Base-by-base conservation (phyloP, 2,329 filamentous ascomycete species). In the Sporothrix variecibatus region DNA sequence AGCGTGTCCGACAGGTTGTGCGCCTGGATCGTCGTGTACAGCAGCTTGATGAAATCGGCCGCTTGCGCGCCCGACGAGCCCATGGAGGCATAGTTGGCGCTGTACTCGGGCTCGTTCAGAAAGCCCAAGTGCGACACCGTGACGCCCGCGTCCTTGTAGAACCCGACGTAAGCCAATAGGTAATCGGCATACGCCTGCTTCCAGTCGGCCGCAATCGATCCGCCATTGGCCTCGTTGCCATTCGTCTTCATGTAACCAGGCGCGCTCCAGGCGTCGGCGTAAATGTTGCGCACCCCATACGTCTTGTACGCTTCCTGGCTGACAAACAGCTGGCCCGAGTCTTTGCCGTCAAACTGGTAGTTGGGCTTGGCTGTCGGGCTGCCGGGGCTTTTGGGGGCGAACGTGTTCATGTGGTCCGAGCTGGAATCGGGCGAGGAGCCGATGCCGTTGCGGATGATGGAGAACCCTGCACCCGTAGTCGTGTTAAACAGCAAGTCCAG, bases 11-110 rank as follows among this genome's bases (percentile, higher is more conserved):
- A 73, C 49, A 80, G 75, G 58, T 77, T 78, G 7, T 75, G 74
- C 23, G 77, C 72, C 46, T 76, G 79, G 65, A 87, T 81, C 1
- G 83, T 84, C 23, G 82, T 80, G 70, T 82, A 81, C 60, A 89
- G 81, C n/a, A 86, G 81, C 73, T 81, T 79, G 80, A 89, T 85
- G 78, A 89, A 87, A 56, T 86, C 84, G 64, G 84, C 86, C 3
- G 86, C 86, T 80, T 87, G 93, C 78, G 91, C 92, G 84, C 97
- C 98, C 87, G 96, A 97, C 80, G 93, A 87, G 43, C 81, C 62
- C 86, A 88, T 88, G 6, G 81, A 83, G 12, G 86, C 85, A 76
- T 85, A 85, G 69, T 77, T 77, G 26, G 81, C 80, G 76, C 77
- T 79, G 60, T 81, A 81, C 64, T 85, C 83, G 1, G 84, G 84